Evolutionary conservation across 176 grass and related monocot genomes (phyloP), one percentile per base, ranked within the genome.

Genomic region (Musa acuminata): DNA sequence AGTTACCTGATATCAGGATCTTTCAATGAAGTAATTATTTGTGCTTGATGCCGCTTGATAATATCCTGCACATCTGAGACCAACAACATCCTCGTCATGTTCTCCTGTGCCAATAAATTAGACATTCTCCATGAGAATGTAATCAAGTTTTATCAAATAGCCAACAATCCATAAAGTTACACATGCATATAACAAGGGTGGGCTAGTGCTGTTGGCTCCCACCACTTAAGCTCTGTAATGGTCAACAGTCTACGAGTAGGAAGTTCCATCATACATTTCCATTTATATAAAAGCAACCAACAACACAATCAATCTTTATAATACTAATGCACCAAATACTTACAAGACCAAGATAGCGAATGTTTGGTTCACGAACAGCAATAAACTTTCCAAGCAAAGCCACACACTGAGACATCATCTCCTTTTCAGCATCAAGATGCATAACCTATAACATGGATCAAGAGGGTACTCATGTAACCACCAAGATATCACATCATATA

Each of bases 401-500:
- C 48, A 99, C 95, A 81, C 95, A 99, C 67, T 99, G 95, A 53
- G 95, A 89, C 95, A 99, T 99, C 95, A 99, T 99, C 84, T 99
- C 95, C 86, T 99, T 99, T 84, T 99, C 95, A 71, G 95, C 95
- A 89, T 99, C 95, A 81, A 99, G 95, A 94, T 99, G 95, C 95
- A 99, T 94, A 85, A 94, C 95, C 95, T 99, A 78, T 76, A 77
- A 76, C 48, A 13, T 48, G 17, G 27, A 64, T 1, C 68, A 75
- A 16, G 52, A 53, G 13, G 72, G 16, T 19, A 8, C 14, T n/a
- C 16, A 69, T 69, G 1, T 69, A 49, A 49, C 14, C 11, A 69
- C 29, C 49, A 9, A 43, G 8, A 69, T 49, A 19, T 1, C 12
- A 2, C 35, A 60, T 6, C 16, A 60, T 60, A 60, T 8, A n/a